Base-by-base conservation (phyloP, 192 early-diverging fungal genomes). In the Ramicandelaber brevisporus region DNA sequence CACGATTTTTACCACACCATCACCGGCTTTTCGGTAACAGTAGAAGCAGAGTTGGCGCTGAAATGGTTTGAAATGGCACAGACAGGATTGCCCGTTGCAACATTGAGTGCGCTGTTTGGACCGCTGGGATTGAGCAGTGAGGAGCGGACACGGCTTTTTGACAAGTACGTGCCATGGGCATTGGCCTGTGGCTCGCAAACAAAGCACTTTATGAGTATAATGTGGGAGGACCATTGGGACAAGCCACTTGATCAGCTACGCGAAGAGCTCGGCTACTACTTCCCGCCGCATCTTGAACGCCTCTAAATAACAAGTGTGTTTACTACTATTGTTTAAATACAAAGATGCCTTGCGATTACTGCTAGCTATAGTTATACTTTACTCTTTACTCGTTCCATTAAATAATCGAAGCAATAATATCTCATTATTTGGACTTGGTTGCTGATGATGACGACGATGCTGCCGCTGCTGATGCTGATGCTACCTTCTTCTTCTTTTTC, bases 21-120 rank as follows among this genome's bases (percentile, higher is more conserved):
- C 14, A 74, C 79, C 14, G 86, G 79, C 23, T 38, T 95, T 18
- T 49, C 65, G 10, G 59, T 76, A 1, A 70, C 72, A 2, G 74
- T 90, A 3, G 77, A 83, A 38, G 81, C 70, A 19, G 92, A 97
- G 59, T 55, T 93, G 30, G 85, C 74, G 3, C 58, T 97, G 21
- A 97, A 97, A 59, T 80, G 78, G 68, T 81, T 92, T 42, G 92
- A 97, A 48, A 70, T 74, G 50, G 61, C 59, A 6, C 92, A 97
- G 42, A 86, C 75, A 1, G 82, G 80, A 2, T 43, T 97, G 29
- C 92, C 92, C 7, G 72, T 97, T 45, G 69, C 78, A 0, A 49
- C 73, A 45, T 44, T 90, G n/a, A 62, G 70, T 8, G 75, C 73
- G n/a, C 31, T 78, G 4, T 58, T 81, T 46, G 92, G 84, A 0